Percentiles rank a stretch among this genome's conserved stretches.
phyloP scores from a whole-genome alignment of 768 basidiomycete genomes.

The Lactifluus hygrophoroides region DNA sequence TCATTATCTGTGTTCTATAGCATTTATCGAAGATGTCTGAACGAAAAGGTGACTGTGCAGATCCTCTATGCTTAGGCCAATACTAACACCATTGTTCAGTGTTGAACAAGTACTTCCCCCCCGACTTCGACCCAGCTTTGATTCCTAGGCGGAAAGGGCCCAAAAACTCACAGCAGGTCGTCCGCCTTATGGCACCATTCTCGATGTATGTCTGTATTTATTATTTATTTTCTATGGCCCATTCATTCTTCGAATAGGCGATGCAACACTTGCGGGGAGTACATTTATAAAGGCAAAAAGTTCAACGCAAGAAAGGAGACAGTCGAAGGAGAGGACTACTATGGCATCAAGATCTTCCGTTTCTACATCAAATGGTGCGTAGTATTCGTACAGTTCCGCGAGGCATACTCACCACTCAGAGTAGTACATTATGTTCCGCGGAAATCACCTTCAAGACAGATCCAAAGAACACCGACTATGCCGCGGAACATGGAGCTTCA shows the following conservation, averaged over 20 bases:
- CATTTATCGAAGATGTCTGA: slow-evolving; percentile 55
- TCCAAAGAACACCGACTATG: slow-evolving; percentile 93
- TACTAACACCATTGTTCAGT: slow-evolving; percentile 37
- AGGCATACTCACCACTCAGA: slow-evolving; percentile 16
- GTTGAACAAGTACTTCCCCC: slow-evolving; percentile 93
- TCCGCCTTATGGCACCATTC: slow-evolving; percentile 98
- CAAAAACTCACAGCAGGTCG: slow-evolving; percentile 93
- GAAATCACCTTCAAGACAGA: slow-evolving; percentile 99
- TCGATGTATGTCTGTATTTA: slow-evolving; percentile 61
- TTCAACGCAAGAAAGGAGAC: slow-evolving; percentile 99
- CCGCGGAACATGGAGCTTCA: slow-evolving; percentile 92
- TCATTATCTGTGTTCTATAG: neutral
- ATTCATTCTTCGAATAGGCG: slow-evolving; percentile 44
- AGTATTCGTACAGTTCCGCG: slow-evolving; percentile 21
- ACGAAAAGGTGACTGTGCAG: slow-evolving; percentile 52
- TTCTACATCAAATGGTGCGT: slow-evolving; percentile 88
- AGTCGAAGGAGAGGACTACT: slow-evolving; percentile 93
- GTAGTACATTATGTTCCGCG: slow-evolving; percentile 87
- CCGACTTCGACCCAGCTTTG: slow-evolving; percentile 96
- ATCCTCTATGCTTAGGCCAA: neutral
- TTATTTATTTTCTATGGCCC: neutral
- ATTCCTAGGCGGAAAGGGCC: slow-evolving; percentile 86
- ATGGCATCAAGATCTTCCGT: slow-evolving; percentile 94
- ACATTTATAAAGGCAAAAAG: slow-evolving; percentile 99
- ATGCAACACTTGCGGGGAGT: slow-evolving; percentile 94